Evolutionary conservation across 768 basidiomycete species (phyloP).

Genomic region (Mrakia frigida): DNA sequence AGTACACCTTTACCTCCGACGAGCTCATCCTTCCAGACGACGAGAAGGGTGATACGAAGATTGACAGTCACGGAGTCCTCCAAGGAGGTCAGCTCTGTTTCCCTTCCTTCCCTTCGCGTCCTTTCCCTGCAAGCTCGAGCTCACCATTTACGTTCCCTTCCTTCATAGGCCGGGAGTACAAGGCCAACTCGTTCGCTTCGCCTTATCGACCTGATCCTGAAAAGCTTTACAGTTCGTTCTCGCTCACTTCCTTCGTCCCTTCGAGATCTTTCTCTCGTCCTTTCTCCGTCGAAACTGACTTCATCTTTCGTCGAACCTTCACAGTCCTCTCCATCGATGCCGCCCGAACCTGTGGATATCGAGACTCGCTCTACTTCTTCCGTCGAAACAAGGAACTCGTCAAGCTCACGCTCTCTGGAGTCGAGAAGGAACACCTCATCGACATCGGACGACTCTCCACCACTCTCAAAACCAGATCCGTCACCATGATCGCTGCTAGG

Average conservation of each 20-base stretch:
- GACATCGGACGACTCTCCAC: conserved; percentile 78
- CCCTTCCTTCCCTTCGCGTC: neutral
- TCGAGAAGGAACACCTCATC: conserved; percentile 90
- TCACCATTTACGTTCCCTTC: neutral
- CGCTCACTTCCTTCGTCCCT: neutral
- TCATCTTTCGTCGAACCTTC: too few species aligned
- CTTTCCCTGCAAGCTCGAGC: neutral
- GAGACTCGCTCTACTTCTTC: conserved; percentile 97
- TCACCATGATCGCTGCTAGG: conserved; percentile 85
- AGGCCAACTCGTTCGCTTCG: conserved; percentile 80
- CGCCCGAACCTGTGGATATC: conserved; percentile 88
- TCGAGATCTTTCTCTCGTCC: neutral
- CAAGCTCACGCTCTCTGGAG: conserved; percentile 82
- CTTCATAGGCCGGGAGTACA: conserved; percentile 70
- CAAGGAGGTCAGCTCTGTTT: conserved; percentile 62
- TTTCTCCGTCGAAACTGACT: neutral
- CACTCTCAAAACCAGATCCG: conserved; percentile 82
- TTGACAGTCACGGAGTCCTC: conserved; percentile 75
- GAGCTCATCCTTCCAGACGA: conserved; percentile 81
- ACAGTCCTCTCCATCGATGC: conserved; percentile 89
- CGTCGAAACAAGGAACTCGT: conserved; percentile 82
- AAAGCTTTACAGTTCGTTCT: conserved; percentile 57
- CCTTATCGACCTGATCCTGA: conserved; percentile 71
- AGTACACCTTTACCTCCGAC: conserved; percentile 77
- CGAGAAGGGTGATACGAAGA: conserved; percentile 82